Conservation (phyloP, 139 green algal genomes). For the Tetraselmis striata region DNA sequence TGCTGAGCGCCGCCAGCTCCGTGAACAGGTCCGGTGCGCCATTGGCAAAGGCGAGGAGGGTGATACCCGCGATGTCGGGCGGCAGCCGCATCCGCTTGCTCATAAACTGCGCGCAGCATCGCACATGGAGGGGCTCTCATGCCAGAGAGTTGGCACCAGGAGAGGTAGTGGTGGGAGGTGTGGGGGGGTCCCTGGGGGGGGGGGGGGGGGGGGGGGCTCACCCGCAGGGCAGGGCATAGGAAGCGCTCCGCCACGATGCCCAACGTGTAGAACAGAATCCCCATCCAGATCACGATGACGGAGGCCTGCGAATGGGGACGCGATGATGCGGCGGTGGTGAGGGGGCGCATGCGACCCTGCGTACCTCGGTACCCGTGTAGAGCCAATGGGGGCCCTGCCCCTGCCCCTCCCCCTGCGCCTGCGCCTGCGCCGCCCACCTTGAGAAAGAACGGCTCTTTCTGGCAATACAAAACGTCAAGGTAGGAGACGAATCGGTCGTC, state of each 20-base stretch:
- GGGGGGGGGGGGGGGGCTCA: too few species aligned
- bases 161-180: too few species aligned
- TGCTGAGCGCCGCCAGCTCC: conserved; percentile 30
- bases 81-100: conserved; percentile 24
- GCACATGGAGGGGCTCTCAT: too few species aligned
- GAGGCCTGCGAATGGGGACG: neutral
- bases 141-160: too few species aligned
- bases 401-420: too few species aligned
- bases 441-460: neutral
- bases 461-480: neutral
- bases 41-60: conserved; percentile 39
- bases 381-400: too few species aligned
- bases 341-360: neutral
- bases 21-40: conserved; percentile 46
- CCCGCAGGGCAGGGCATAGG: neutral
- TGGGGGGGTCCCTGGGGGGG: too few species aligned
- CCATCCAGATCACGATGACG: neutral
- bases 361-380: too few species aligned
- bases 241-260: neutral
- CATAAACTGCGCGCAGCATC: conserved; percentile 26
- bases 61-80: conserved; percentile 38
- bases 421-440: neutral
- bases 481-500: neutral
- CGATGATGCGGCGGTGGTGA: neutral
- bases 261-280: neutral